A percentile compares a stretch with the other conserved stretches of the same genome.
phyloP scores from a whole-genome alignment of 345 rosid species.

The Rhizophora mangle region DNA sequence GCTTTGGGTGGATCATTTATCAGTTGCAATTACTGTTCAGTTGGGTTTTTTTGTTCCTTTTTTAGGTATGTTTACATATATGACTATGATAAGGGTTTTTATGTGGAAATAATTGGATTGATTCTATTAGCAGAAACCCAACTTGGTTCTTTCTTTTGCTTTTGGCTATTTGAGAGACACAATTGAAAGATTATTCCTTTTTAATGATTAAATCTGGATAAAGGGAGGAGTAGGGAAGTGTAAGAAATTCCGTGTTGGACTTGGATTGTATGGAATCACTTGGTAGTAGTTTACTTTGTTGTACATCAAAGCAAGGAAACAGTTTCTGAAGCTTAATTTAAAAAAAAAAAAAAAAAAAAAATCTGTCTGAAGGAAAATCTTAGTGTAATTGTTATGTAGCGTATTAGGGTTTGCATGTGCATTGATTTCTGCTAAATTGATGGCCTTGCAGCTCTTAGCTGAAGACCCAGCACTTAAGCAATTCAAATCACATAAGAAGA shows the following conservation, averaged over 20 bases:
- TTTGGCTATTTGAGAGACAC: neutral
- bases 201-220: neutral
- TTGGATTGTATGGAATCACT: neutral
- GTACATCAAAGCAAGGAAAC: neutral
- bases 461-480: conserved; percentile 62
- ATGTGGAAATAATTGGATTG: no score
- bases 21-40: no score
- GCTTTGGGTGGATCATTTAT: no score
- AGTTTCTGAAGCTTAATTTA: neutral
- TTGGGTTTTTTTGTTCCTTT: no score
- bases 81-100: no score
- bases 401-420: neutral
- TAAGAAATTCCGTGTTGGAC: neutral
- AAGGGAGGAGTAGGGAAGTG: neutral
- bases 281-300: neutral
- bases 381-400: neutral
- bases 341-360: no score
- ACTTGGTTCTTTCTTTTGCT: neutral
- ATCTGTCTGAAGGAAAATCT: neutral
- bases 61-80: no score
- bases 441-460: conserved; percentile 66
- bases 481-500: conserved; percentile 74
- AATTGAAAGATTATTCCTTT: neutral
- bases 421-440: conserved; percentile 6
- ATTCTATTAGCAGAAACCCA: no score